Percentiles rank a stretch among this genome's conserved stretches.
Evolutionary conservation across 2,329 filamentous ascomycete genomes (phyloP).

Genomic region (Venturiaceae sp.): DNA sequence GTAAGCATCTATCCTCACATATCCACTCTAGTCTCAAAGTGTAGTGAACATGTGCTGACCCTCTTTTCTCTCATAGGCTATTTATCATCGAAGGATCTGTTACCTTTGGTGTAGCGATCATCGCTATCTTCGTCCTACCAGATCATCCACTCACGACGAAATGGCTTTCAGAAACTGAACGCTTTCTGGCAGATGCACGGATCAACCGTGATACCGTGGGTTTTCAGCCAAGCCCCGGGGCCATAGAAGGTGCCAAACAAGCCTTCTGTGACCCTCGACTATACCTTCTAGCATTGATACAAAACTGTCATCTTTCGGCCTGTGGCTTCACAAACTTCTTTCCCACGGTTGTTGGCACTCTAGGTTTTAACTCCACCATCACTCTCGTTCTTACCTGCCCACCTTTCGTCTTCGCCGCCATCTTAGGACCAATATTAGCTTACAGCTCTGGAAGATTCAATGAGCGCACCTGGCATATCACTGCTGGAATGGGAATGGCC

Average conservation of each 20-base stretch:
- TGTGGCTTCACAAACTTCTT: slow-evolving; percentile 2
- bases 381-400: slow-evolving; percentile 1
- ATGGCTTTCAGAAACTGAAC: slow-evolving; percentile 13
- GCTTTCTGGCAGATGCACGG: not conserved
- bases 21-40: not conserved
- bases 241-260: not conserved
- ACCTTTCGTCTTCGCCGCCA: not conserved
- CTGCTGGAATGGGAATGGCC: not conserved
- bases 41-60: not conserved
- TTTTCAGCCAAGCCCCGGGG: not conserved
- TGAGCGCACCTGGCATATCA: slow-evolving; percentile 5
- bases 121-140: slow-evolving; percentile 9
- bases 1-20: not conserved
- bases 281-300: not conserved
- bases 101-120: slow-evolving; percentile 9
- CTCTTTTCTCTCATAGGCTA: not conserved
- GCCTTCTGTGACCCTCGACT: no score
- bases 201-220: not conserved
- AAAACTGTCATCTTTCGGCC: not conserved
- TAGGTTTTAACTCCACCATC: not conserved
- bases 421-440: slow-evolving; percentile 7
- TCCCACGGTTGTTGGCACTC: not conserved
- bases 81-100: slow-evolving; percentile 2
- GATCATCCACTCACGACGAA: slow-evolving; percentile 11
- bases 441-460: slow-evolving; percentile 8